phyloP scores from a whole-genome alignment of 2,329 filamentous ascomycete genomes.

The Fusarium sp. region DNA sequence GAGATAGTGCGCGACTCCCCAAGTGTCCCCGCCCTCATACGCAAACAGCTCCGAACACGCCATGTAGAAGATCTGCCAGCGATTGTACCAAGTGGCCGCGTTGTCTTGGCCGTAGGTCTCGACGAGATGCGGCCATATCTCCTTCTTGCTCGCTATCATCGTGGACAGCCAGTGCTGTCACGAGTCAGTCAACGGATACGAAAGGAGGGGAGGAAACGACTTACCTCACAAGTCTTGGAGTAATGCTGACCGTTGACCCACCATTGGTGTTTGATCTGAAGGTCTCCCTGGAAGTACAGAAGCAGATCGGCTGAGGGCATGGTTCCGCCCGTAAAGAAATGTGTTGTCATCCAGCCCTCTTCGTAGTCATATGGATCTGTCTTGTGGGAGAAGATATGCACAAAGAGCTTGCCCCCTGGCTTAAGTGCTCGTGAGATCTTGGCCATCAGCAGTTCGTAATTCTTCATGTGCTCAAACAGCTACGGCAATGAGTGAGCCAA shows the following conservation, averaged over 20 bases:
- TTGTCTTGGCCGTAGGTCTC: constrained; percentile 77
- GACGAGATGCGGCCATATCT: constrained; percentile 75
- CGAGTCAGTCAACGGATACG: neutral
- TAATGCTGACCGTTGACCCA: constrained; percentile 81
- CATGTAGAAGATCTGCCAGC: constrained; percentile 82
- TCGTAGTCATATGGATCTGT: constrained; percentile 80
- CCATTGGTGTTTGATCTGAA: constrained; percentile 76
- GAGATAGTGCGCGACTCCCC: constrained; percentile 78
- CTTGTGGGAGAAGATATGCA: constrained; percentile 78
- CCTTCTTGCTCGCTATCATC: constrained; percentile 71
- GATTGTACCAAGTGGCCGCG: constrained; percentile 75
- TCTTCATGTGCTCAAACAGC: constrained; percentile 85
- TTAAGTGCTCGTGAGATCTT: constrained; percentile 74
- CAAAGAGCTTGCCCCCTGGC: constrained; percentile 76
- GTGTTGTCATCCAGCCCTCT: constrained; percentile 80
- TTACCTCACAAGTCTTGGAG: constrained; percentile 77
- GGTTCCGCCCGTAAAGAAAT: constrained; percentile 82
- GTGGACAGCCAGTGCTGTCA: constrained; percentile 73
- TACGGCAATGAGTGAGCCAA: constrained; percentile 48
- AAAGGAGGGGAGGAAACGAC: neutral
- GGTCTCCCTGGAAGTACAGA: constrained; percentile 76
- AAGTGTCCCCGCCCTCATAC: constrained; percentile 75
- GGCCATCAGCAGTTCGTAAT: constrained; percentile 77
- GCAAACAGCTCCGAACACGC: constrained; percentile 80
- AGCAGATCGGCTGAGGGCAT: constrained; percentile 79